Base-by-base conservation (phyloP, 1,284 basidiomycete genomes). In the Microbotryomycetes sp. region DNA sequence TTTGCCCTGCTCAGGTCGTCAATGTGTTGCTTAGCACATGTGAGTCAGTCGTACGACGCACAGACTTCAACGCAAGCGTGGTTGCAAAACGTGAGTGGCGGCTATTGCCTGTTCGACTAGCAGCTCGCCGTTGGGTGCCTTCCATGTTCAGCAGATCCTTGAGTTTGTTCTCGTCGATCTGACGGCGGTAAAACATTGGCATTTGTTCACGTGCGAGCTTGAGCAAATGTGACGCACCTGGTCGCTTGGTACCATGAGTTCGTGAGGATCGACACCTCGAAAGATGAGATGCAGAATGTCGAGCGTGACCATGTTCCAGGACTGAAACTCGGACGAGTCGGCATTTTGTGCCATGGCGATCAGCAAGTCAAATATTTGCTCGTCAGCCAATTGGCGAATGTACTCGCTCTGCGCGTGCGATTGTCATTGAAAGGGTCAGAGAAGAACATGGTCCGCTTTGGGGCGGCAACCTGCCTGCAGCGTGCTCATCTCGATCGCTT, bases 61-160 rank as follows among this genome's bases (percentile, higher is more conserved):
- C 72, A 21, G 70, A 85, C 65, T 81, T 82, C 54, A 96, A 85
- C 15, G 86, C 77, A 64, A 96, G 85, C 2, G 91, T 94, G 0
- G 92, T 96, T 0, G 92, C 92, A 75, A 97, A 97, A 45, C 92
- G 83, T 26, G 90, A 90, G 76, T 97, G 92, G 28, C 92, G 82
- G 18, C 89, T 87, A 18, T 54, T 61, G 24, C 57, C 54, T 18
- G 48, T 27, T 31, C 47, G 26, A 35, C 50, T 51, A 18, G 45
- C 51, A 23, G 52, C 28, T 11, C 30, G 27, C 28, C 54, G 49
- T 27, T 59, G 26, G 23, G 41, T 52, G 0, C 56, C 55, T 49
- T 68, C 67, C 6, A 60, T 23, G 27, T 68, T 64, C 4, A 96
- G 81, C 54, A 93, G 81, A 21, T 67, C 62, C 24, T 48, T 55